phyloP scores from a whole-genome alignment of 2,329 filamentous ascomycete genomes.

The Monosporascus sp. region DNA sequence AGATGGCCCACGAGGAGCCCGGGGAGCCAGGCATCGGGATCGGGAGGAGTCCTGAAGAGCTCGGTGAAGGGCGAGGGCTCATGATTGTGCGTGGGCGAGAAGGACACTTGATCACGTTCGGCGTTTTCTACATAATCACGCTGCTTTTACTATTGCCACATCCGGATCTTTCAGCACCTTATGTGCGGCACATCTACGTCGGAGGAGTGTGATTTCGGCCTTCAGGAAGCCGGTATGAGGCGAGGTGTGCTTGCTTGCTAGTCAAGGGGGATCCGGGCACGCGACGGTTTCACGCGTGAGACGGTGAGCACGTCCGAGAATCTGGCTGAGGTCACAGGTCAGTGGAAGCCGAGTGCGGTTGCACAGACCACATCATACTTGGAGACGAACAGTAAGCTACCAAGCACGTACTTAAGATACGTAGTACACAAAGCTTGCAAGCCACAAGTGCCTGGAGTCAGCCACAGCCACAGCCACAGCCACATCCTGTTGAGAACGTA shows the following conservation, averaged over 20 bases:
- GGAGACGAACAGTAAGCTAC: too few species aligned
- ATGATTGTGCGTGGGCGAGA: background rate
- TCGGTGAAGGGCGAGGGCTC: constrained; percentile 10
- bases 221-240: background rate
- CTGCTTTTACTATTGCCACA: too few species aligned
- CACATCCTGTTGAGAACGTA: too few species aligned
- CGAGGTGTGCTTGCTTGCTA: background rate
- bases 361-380: too few species aligned
- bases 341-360: too few species aligned
- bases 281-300: background rate
- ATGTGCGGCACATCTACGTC: too few species aligned
- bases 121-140: too few species aligned
- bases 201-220: background rate
- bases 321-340: background rate
- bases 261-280: background rate
- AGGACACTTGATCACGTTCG: background rate
- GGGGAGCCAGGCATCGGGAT: constrained; percentile 55
- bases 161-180: too few species aligned
- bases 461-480: too few species aligned
- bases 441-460: too few species aligned
- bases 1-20: constrained; percentile 67
- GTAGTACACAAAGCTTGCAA: too few species aligned
- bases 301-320: background rate
- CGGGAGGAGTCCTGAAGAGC: constrained; percentile 38
- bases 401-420: too few species aligned